Evolutionary conservation across 306 rosid species (phyloP), one percentile per base, ranked within the genome.

Genomic region (Cicer judaicum): DNA sequence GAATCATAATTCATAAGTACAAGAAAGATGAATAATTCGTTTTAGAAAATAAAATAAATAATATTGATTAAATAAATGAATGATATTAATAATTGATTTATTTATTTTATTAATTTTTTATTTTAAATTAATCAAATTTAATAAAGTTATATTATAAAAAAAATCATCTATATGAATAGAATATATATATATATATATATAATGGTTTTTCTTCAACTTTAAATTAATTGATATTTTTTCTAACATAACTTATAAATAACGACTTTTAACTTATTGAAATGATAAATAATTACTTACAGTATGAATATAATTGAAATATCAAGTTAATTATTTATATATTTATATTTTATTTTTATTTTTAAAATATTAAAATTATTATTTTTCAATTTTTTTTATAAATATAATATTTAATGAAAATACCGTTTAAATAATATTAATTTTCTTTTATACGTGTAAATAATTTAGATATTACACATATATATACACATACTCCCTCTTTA

Each of bases 241-340:
- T 24, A 57, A 2, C 11, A 40, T 67, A 13, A 34, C 15, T 12
- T 62, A 29, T 43, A 55, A 29, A 67, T 71, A 12, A 46, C 13
- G 9, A 12, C 3, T 44, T 73, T 7, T 46, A 63, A 48, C 64
- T 36, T 19, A 54, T 79, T 83, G 79, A 83, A 70, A 79, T 39
- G 4, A 24, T 24, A 24, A 2, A 2, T 39, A 0, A 24, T 24
- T 2, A 2, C 2, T 24, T 24, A 24, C 0, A 24, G 4, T 24
- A 0, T 24, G 4, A 2, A 24, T 0, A 24, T 24, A 24, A 2
- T 24, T 24, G 34, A 0, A 2, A 24, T 24, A 24, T 24, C 24
- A 0, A 24, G 0, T 24, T 24, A 24, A 24, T 24, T 2, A 24
- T 24, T 0, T 24, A 2, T 2, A 11, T 10, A 7, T 7, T 8